Evolutionary conservation across 768 basidiomycete genomes (phyloP).

Genomic region (Mycena filopes): DNA sequence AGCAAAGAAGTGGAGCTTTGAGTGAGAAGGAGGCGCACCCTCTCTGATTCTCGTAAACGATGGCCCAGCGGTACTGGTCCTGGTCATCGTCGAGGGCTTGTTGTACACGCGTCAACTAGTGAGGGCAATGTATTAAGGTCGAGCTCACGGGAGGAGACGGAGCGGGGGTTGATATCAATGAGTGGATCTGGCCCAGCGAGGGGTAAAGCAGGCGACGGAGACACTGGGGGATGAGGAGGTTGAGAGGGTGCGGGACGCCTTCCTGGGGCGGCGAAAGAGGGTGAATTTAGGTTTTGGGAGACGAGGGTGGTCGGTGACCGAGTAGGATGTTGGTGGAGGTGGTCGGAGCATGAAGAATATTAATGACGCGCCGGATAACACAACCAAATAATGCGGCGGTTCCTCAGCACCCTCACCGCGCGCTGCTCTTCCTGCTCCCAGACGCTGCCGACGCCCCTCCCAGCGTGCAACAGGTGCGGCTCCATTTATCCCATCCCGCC

Average conservation of each 20-base stretch:
- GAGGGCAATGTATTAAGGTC: constrained; percentile 5
- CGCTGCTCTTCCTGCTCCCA: constrained; percentile 73
- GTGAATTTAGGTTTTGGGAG: constrained; percentile 16
- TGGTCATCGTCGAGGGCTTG: constrained; percentile 43
- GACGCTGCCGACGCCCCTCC: constrained; percentile 69
- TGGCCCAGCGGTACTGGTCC: constrained; percentile 79
- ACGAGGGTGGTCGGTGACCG: neutral
- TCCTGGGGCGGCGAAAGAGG: constrained; percentile 8
- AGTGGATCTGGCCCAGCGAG: constrained; percentile 24
- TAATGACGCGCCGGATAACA: neutral
- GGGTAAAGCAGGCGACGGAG: constrained; percentile 19
- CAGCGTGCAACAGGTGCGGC: constrained; percentile 81
- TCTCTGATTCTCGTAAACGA: constrained; percentile 85
- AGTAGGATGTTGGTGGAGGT: constrained; percentile 10
- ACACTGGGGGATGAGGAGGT: constrained; percentile 15
- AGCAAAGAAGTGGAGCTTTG: neutral
- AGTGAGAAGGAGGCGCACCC: constrained; percentile 58
- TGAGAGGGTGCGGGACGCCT: neutral
- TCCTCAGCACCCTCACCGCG: constrained; percentile 12
- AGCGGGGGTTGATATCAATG: constrained; percentile 23
- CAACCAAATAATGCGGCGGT: constrained; percentile 6
- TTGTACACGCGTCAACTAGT: constrained; percentile 45
- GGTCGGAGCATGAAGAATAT: constrained; percentile 3
- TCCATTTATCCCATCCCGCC: constrained; percentile 69
- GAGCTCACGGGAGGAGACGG: constrained; percentile 5